Evolutionary conservation across 2,329 filamentous ascomycete species (phyloP).

Genomic region (Nothopassalora personata): DNA sequence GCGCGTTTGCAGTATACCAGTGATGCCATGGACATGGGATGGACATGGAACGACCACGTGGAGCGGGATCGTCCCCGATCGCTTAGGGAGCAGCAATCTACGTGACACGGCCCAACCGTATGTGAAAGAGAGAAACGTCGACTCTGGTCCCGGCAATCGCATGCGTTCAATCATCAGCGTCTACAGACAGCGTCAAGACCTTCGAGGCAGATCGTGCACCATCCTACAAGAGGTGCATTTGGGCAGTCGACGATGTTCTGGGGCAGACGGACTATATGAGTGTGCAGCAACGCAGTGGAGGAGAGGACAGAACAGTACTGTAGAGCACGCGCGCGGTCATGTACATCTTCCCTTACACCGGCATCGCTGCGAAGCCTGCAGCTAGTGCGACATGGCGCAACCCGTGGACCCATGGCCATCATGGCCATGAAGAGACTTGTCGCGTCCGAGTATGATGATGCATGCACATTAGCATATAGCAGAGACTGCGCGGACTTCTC

Average conservation of each 20-base stretch:
- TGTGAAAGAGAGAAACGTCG: background rate
- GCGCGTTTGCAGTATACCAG: too few species aligned
- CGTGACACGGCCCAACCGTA: conserved; percentile 4
- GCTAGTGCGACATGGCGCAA: conserved; percentile 7
- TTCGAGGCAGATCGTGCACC: background rate
- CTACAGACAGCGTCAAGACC: too few species aligned
- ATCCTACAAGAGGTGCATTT: background rate
- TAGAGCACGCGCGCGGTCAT: too few species aligned
- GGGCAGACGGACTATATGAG: too few species aligned
- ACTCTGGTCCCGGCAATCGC: background rate
- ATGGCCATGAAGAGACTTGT: conserved; percentile 3
- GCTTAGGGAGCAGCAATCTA: conserved; percentile 9
- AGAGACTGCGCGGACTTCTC: background rate
- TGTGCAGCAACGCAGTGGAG: too few species aligned
- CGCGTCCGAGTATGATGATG: conserved; percentile 3
- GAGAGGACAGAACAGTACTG: too few species aligned
- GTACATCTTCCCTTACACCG: background rate
- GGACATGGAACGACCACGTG: too few species aligned
- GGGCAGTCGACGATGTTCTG: background rate
- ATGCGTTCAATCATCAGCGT: too few species aligned
- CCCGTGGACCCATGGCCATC: background rate
- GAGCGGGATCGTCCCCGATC: background rate
- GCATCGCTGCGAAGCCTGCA: conserved; percentile 1
- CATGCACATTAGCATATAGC: too few species aligned
- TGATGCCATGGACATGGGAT: too few species aligned